Conservation (phyloP, 805 yeast species). For the Ogataea ramenticola region DNA sequence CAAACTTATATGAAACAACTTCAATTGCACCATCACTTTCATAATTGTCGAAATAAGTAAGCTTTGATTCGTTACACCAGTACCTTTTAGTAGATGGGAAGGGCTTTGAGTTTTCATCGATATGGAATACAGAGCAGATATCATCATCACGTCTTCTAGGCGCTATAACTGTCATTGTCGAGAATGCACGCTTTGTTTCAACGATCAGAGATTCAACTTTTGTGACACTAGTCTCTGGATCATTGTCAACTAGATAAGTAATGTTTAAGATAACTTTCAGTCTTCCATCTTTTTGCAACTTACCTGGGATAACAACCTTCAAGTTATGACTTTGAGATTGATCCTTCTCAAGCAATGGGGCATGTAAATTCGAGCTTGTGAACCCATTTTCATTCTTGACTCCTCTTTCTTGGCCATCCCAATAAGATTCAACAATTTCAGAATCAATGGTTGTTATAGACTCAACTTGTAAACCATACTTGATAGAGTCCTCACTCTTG, state of each 20-base stretch:
- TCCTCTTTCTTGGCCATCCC: slow-evolving; percentile 10
- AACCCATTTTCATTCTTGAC: slow-evolving; percentile 3
- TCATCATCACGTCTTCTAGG: slow-evolving; percentile 24
- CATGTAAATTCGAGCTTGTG: not conserved
- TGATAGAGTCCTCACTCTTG: slow-evolving; percentile 24
- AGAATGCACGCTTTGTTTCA: slow-evolving; percentile 25
- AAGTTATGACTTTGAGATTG: slow-evolving; percentile 1
- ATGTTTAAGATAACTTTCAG: slow-evolving; percentile 14
- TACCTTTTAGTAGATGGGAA: not conserved
- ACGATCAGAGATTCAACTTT: slow-evolving; percentile 16
- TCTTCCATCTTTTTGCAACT: slow-evolving; percentile 4
- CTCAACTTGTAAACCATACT: slow-evolving; percentile 21
- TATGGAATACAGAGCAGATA: slow-evolving; percentile 22
- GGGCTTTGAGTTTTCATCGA: slow-evolving; percentile 1
- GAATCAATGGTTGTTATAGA: not conserved
- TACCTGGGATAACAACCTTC: slow-evolving; percentile 14
- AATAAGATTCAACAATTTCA: slow-evolving; percentile 2
- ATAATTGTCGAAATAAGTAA: not conserved
- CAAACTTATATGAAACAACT: not conserved
- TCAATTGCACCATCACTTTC: slow-evolving; percentile 5
- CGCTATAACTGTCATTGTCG: slow-evolving; percentile 19
- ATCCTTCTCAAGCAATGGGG: slow-evolving; percentile 4
- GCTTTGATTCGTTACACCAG: not conserved
- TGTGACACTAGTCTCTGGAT: slow-evolving; percentile 22
- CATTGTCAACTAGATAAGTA: slow-evolving; percentile 21